Evolutionary conservation across 805 yeast genomes (phyloP), one percentile per base, ranked within the genome.

Genomic region (Lachancea nothofagi): DNA sequence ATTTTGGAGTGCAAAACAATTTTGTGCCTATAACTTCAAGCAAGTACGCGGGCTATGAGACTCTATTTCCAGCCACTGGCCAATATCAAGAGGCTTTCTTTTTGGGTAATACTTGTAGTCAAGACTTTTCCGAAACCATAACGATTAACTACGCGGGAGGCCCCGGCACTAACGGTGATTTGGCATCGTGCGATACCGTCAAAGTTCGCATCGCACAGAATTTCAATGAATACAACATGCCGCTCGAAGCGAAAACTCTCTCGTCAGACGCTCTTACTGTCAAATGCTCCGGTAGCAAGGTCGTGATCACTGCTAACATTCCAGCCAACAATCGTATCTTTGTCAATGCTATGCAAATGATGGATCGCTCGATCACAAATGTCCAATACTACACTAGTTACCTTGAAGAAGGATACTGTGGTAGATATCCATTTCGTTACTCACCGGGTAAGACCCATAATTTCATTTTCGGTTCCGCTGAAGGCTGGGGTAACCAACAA

Each of bases 191-290:
- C 29, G 25, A 34, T 5, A 29, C 32, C 27, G 44, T 43, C 15
- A 25, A 27, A 4, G 29, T 45, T 25, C 28, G 30, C 22, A 40
- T 45, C 39, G 36, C 49, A 3, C 33, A 36, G 20, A 30, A 42
- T 8, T 45, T 45, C 30, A 45, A 43, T 29, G 41, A 34, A 9
- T 45, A 43, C 42, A 33, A 39, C 40, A 39, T 40, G 42, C 46
- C 49, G 13, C 38, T 31, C 10, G 36, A 35, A 7, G 46, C 49
- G 8, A 40, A 29, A 13, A 35, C 30, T 15, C 41, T 43, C 23
- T 42, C 49, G 5, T 32, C 44, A 10, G 15, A 17, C 10, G 29
- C 41, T 2, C 40, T 36, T 9, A 20, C 38, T 2, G 22, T 31
- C 15, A 29, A 38, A 10, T 45, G 49, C 35, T 33, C 35, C n/a